phyloP scores from a whole-genome alignment of 805 yeast species.

The Hanseniaspora singularis region DNA sequence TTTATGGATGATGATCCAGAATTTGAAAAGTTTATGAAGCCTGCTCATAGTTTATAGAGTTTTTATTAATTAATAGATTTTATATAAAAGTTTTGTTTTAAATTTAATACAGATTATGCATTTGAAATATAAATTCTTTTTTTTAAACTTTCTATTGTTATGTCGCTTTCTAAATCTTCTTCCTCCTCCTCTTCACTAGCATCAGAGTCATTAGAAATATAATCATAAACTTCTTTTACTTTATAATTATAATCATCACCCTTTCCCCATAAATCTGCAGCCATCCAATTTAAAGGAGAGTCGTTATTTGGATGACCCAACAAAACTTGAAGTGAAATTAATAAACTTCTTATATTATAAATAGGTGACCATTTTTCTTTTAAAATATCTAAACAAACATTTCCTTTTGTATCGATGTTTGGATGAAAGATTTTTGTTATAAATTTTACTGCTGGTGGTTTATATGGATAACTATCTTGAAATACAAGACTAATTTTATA shows the following conservation, averaged over 20 bases:
- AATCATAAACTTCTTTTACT: slow-evolving; percentile 19
- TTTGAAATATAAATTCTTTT: too few species aligned
- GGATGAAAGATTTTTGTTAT: slow-evolving; percentile 56
- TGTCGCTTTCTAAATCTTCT: not conserved
- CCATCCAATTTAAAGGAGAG: slow-evolving; percentile 44
- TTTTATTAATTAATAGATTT: not conserved
- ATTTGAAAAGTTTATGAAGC: slow-evolving; percentile 12
- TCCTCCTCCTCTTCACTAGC: not conserved
- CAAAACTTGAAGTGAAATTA: slow-evolving; percentile 46
- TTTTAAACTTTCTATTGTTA: too few species aligned
- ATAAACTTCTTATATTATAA: slow-evolving; percentile 48
- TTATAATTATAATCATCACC: slow-evolving; percentile 31
- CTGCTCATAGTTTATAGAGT: slow-evolving; percentile 6
- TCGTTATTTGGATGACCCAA: slow-evolving; percentile 52
- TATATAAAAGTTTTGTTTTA: too few species aligned
- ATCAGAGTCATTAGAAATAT: not conserved
- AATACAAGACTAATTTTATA: slow-evolving; percentile 41
- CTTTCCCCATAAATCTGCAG: slow-evolving; percentile 43
- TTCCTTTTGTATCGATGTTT: slow-evolving; percentile 52
- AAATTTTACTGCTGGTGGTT: slow-evolving; percentile 46
- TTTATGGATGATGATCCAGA: slow-evolving; percentile 23
- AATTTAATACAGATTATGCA: too few species aligned
- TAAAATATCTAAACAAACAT: slow-evolving; percentile 51
- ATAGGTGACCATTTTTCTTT: slow-evolving; percentile 57
- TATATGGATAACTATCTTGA: slow-evolving; percentile 46